These are phyloP conservation scores for Aspergillus chevalieri DNA, from an alignment of 2,329 filamentous ascomycete genomes.

Conservation along the genomic window DNA sequence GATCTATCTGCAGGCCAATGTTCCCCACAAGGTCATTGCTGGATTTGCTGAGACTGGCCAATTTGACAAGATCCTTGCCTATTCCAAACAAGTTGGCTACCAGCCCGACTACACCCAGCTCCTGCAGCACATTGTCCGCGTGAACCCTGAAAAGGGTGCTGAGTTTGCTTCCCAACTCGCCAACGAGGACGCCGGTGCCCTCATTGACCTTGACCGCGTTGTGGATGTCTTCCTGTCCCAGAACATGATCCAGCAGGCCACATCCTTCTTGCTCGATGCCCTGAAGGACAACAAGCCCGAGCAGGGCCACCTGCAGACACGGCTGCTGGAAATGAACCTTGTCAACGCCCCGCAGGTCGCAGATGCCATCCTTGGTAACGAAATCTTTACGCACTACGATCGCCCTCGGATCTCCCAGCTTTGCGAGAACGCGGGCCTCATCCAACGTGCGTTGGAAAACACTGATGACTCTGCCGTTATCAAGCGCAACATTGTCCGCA, in stretches of 20 bases:
- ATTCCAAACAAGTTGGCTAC: constrained; percentile 77
- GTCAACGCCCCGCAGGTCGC: constrained; percentile 95
- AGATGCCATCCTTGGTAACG: constrained; percentile 93
- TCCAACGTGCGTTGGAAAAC: constrained; percentile 83
- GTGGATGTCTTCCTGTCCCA: constrained; percentile 98
- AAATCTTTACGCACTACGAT: constrained; percentile 98
- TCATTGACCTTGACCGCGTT: constrained; percentile 89
- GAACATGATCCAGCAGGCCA: constrained; percentile 95
- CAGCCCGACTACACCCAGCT: constrained; percentile 92
- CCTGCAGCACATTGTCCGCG: constrained; percentile 83
- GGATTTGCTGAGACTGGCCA: constrained; percentile 92
- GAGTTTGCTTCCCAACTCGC: constrained; percentile 92
- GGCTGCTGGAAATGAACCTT: constrained; percentile 95
- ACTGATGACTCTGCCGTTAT: constrained; percentile 85
- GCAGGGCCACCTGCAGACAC: constrained; percentile 87
- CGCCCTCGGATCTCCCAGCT: constrained; percentile 80
- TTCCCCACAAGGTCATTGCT: constrained; percentile 89
- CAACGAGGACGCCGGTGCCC: constrained; percentile 76
- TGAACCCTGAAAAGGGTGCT: constrained; percentile 86
- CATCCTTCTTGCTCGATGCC: constrained; percentile 93
- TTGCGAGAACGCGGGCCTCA: constrained; percentile 86
- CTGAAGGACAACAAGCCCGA: constrained; percentile 92
- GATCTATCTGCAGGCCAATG: constrained; percentile 87
- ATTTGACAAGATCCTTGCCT: constrained; percentile 93
- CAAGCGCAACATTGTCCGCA: constrained; percentile 80